Base-by-base conservation (phyloP, 148 eudicot genomes). In the Vaccinium darrowii region DNA sequence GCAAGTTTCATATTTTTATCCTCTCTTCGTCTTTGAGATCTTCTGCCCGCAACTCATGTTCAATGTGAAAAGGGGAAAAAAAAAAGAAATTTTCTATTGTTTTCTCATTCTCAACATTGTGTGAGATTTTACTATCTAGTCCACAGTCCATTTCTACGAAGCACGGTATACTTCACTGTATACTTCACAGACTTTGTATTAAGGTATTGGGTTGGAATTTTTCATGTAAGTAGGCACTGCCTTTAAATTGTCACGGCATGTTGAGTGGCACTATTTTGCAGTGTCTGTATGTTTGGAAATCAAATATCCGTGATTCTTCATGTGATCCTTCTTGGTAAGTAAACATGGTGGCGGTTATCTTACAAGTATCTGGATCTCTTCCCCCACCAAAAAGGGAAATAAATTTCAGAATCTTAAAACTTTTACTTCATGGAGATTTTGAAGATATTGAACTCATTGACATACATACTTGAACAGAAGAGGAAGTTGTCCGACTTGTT, bases 401-500 rank as follows among this genome's bases (percentile, higher is more conserved):
- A 43, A 58, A 47, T 9, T 53, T 82, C 52, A 75, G 74, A 53
- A 49, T 18, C 62, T 67, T 27, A 30, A 13, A n/a, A 47, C 84
- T 49, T 84, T 84, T 81, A 87, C 79, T 27, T 30, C 77, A 53
- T 51, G 71, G 79, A 54, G 69, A 81, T 78, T 8, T 52, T 81
- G 21, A 52, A 54, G 69, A 81, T 78, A 12, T 52, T 81, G 21
- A 52, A 52, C 52, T 77, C 8, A 1, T 63, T 78, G 71, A 27
- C 14, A 78, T 47, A 43, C 57, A 81, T 62, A 82, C 7, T 57
- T 84, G 78, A 52, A 80, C 88, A 93, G 95, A 93, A 93, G 77
- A 89, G 89, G 79, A 91, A 89, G 88, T 65, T 88, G 85, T 84
- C 90, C 36, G 89, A 90, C 85, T 81, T 88, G 90, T 87, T 92